Evolutionary conservation across 2,329 filamentous ascomycete genomes (phyloP).

Genomic region (Polychaeton citri): DNA sequence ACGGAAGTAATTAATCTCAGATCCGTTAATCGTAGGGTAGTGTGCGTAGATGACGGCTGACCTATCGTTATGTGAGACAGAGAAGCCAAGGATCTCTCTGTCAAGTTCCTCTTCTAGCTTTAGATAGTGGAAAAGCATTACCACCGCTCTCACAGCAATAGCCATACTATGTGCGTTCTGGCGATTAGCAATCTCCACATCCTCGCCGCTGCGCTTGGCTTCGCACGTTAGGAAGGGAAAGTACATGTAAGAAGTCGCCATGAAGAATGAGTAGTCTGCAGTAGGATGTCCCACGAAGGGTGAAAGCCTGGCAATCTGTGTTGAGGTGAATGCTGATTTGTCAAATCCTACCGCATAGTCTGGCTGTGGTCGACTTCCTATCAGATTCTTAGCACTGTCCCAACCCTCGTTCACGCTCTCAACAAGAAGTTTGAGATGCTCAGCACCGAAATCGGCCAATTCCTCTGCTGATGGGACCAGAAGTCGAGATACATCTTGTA

Average conservation of each 20-base stretch:
- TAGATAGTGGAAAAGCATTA: conserved; percentile 11
- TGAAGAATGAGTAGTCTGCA: conserved; percentile 10
- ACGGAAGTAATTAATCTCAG: conserved; percentile 9
- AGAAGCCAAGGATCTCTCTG: conserved; percentile 6
- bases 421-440: conserved; percentile 20
- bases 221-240: conserved; percentile 14
- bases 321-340: conserved; percentile 6
- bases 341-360: conserved; percentile 9
- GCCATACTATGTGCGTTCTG: conserved; percentile 12
- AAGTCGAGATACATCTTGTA: conserved; percentile 25
- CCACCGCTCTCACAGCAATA: conserved; percentile 9
- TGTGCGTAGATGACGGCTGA: conserved; percentile 5
- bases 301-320: conserved; percentile 7
- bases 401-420: conserved; percentile 18
- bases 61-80: conserved; percentile 7
- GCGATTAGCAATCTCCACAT: conserved; percentile 10
- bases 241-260: conserved; percentile 19
- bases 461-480: conserved; percentile 28
- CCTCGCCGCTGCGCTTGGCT: conserved; percentile 10
- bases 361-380: conserved; percentile 8
- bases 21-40: conserved; percentile 5
- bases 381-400: conserved; percentile 6
- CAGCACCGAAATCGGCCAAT: conserved; percentile 18
- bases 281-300: conserved; percentile 14
- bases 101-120: conserved; percentile 21